These are phyloP conservation scores for Rubroshorea leprosula DNA, from an alignment of 345 rosid genomes.

Conservation along the genomic window DNA sequence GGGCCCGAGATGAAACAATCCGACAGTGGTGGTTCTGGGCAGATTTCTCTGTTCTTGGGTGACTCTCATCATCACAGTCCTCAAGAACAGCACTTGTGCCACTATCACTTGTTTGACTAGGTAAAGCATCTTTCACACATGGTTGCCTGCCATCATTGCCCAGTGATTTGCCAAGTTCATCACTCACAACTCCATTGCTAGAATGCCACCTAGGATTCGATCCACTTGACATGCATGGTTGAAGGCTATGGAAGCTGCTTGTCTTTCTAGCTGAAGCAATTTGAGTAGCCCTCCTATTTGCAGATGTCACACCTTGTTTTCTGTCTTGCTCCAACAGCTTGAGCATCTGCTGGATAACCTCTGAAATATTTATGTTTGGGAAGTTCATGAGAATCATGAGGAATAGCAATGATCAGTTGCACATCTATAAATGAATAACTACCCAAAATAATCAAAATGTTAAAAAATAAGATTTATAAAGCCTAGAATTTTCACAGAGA, in stretches of 20 bases:
- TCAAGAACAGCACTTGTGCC: constrained; percentile 17
- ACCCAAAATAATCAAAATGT: too few relatives aligned
- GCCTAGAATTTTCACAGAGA: too few relatives aligned
- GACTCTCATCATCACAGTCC: constrained; percentile 8
- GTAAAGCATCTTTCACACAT: constrained; percentile 15
- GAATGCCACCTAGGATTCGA: too few relatives aligned
- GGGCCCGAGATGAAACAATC: constrained; percentile 11
- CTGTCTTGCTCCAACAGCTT: constrained; percentile 38
- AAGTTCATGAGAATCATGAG: background rate
- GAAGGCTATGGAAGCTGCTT: too few relatives aligned
- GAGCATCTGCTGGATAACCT: constrained; percentile 49
- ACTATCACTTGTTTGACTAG: constrained; percentile 16
- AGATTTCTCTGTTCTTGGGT: too few relatives aligned
- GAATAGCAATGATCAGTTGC: constrained; percentile 9
- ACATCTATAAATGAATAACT: too few relatives aligned
- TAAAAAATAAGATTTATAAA: too few relatives aligned
- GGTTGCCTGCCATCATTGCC: constrained; percentile 1
- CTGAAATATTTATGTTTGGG: constrained; percentile 33
- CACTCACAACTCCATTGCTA: too few relatives aligned
- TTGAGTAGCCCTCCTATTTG: constrained; percentile 5
- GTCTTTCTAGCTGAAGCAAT: constrained; percentile 13
- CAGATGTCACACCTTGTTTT: constrained; percentile 23
- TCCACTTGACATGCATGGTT: too few relatives aligned
- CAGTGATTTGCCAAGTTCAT: background rate
- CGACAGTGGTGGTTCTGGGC: too few relatives aligned